These are phyloP conservation scores for Adansonia madagascariensis DNA, from an alignment of 441 rosid genomes.

Conservation along the genomic window DNA sequence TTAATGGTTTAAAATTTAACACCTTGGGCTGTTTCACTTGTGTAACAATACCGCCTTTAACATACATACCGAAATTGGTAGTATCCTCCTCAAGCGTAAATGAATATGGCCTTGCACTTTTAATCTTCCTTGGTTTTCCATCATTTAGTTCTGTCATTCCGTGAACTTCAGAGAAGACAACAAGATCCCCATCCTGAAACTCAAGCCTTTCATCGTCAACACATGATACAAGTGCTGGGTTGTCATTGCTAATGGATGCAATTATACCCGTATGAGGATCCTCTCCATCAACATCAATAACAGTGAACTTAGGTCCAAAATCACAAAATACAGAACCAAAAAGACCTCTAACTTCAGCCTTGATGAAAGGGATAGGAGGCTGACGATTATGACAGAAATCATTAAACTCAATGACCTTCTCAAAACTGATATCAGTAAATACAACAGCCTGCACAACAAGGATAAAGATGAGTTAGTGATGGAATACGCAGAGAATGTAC, in stretches of 20 bases:
- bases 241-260: conserved; percentile 91
- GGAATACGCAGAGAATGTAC: neutral
- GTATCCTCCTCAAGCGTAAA: conserved; percentile 88
- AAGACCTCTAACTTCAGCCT: conserved; percentile 94
- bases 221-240: conserved; percentile 77
- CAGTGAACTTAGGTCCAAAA: conserved; percentile 89
- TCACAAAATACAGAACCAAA: conserved; percentile 95
- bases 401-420: conserved; percentile 77
- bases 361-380: conserved; percentile 88
- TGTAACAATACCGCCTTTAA: conserved; percentile 94
- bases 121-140: conserved; percentile 88
- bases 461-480: neutral
- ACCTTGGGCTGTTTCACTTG: conserved; percentile 91
- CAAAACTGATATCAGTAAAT: conserved; percentile 72
- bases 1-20: conserved; percentile 76
- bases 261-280: conserved; percentile 93
- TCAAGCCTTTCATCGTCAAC: conserved; percentile 98
- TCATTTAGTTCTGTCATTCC: conserved; percentile 96
- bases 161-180: conserved; percentile 84
- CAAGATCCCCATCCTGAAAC: conserved; percentile 93
- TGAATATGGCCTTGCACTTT: conserved; percentile 79
- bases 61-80: conserved; percentile 54
- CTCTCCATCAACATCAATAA: conserved; percentile 89
- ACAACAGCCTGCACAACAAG: conserved; percentile 72
- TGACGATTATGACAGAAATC: conserved; percentile 81